Conservation (phyloP, 2,329 filamentous ascomycete genomes). For the Aspergillus sergii region DNA sequence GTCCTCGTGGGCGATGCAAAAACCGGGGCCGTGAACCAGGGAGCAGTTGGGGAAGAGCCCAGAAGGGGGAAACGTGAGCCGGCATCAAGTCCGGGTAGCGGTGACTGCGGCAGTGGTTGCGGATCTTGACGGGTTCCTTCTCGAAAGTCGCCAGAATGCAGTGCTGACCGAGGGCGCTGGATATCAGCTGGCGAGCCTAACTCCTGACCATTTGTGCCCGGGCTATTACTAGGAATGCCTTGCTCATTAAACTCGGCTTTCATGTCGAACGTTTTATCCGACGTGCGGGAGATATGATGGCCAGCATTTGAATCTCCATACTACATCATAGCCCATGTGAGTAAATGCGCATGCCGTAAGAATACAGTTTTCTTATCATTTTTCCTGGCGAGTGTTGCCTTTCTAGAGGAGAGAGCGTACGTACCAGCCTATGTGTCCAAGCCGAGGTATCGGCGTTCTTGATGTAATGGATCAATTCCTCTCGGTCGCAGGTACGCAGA, state of each 20-base stretch:
- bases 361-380: neutral
- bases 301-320: conserved; percentile 13
- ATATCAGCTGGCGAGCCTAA: conserved; percentile 65
- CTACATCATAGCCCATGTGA: conserved; percentile 14
- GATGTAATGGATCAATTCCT: conserved; percentile 79
- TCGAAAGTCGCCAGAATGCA: conserved; percentile 65
- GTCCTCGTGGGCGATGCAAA: conserved; percentile 24
- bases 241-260: conserved; percentile 18
- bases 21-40: conserved; percentile 53
- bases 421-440: conserved; percentile 68
- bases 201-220: conserved; percentile 42
- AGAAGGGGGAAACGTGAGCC: conserved; percentile 23
- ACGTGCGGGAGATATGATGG: conserved; percentile 29
- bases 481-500: conserved; percentile 57
- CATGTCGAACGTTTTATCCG: conserved; percentile 22
- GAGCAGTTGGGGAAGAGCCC: conserved; percentile 57
- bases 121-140: conserved; percentile 40
- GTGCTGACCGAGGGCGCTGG: conserved; percentile 76
- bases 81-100: conserved; percentile 21
- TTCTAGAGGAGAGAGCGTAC: conserved; percentile 19
- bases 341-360: neutral
- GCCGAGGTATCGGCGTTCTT: conserved; percentile 77
- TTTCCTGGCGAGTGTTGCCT: neutral
- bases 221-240: conserved; percentile 17
- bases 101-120: conserved; percentile 31